Evolutionary conservation across 2,329 filamentous ascomycete species (phyloP), one percentile per base, ranked within the genome.

Genomic region (Phyllosticta paracitricarpa): DNA sequence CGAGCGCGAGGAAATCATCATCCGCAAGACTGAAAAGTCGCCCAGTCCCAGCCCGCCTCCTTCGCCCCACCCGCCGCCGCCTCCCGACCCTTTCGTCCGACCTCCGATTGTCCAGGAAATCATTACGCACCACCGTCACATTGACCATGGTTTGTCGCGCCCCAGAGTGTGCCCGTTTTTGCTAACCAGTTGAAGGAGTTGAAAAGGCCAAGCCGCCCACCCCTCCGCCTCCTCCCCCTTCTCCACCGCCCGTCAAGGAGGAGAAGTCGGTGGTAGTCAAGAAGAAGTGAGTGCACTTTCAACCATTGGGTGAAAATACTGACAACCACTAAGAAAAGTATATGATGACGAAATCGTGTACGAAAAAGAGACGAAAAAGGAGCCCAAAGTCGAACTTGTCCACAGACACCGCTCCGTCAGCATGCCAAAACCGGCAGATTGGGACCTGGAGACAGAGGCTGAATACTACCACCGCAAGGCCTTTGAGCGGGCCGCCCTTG

Each of bases 81-180:
- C 82, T 54, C 85, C 84, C 30, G 81, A 82, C 65, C 81, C 88
- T 54, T 86, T 94, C 68, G 82, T 85, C 52, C 86, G 87, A 22
- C 91, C 91, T 35, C 88, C 87, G 0, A 90, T 96, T 67, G 89
- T 93, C 74, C 85, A 93, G 69, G 89, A 96, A 71, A 86, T 96
- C 62, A 92, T 95, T 66, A 95, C 90, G 0, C 89, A 94, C 75
- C 93, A 94, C 71, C 83, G 87, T 62, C 89, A 93, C 70, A 88
- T 95, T 67, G 89, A 96, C 70, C 90, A 96, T 75, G 91, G 89
- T 90, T 79, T 71, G 84, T 73, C 28, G 3, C 10, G 19, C 12
- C 17, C 30, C 35, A n/a, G 40, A 17, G 25, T 10, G 26, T 51
- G 14, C 14, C 35, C 54, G 12, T 19, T 54, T 26, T 61, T 67